Conservation (phyloP, 768 basidiomycete genomes). For the Boletus sp. region DNA sequence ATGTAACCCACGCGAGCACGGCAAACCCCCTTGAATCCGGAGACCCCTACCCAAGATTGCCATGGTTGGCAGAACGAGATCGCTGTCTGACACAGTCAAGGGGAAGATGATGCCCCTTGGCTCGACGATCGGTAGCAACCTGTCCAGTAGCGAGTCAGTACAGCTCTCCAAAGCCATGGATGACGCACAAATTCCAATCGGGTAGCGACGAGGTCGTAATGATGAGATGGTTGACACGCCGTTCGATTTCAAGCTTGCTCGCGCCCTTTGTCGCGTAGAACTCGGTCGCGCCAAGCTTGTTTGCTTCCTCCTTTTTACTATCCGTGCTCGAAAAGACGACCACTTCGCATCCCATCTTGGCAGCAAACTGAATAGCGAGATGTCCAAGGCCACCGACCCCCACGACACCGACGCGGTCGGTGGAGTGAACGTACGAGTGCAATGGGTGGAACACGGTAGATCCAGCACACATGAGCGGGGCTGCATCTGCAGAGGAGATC, state of each 20-base stretch:
- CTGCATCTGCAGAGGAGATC: slow-evolving; percentile 31
- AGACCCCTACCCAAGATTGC: slow-evolving; percentile 16
- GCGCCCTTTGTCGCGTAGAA: slow-evolving; percentile 33
- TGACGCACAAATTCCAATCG: slow-evolving; percentile 33
- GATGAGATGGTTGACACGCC: slow-evolving; percentile 30
- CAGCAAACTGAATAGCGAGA: slow-evolving; percentile 38
- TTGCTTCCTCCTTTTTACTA: slow-evolving; percentile 33
- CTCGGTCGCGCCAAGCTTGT: slow-evolving; percentile 34
- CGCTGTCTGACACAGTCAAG: slow-evolving; percentile 22
- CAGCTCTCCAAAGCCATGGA: neutral
- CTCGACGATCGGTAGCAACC: slow-evolving; percentile 28
- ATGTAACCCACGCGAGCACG: slow-evolving; percentile 29
- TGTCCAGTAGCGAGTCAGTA: slow-evolving; percentile 2
- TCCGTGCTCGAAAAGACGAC: slow-evolving; percentile 36
- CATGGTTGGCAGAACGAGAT: slow-evolving; percentile 24
- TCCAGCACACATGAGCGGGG: slow-evolving; percentile 39
- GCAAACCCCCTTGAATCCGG: slow-evolving; percentile 25
- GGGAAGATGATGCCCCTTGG: slow-evolving; percentile 25
- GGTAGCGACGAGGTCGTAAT: slow-evolving; percentile 31
- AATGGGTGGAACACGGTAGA: slow-evolving; percentile 33
- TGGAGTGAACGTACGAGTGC: slow-evolving; percentile 24
- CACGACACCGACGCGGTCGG: slow-evolving; percentile 35
- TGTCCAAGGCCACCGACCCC: slow-evolving; percentile 40
- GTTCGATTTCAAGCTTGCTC: slow-evolving; percentile 25
- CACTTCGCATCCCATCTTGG: slow-evolving; percentile 40